Evolutionary conservation across 495 filamentous ascomycete genomes (phyloP).

Genomic region (Neurospora discreta): DNA sequence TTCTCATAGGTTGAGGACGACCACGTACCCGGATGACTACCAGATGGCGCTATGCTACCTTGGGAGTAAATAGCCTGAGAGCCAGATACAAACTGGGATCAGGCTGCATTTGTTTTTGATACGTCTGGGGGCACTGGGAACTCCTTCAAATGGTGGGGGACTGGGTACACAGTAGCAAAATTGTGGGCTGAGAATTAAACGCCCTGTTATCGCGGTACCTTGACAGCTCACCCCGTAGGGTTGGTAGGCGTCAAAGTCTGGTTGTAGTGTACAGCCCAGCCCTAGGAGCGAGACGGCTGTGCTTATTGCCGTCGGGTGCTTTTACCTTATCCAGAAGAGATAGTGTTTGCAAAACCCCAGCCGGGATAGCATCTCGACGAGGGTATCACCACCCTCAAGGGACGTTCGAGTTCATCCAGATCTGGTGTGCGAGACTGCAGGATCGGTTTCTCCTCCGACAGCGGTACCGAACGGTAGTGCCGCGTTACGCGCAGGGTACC

Average conservation of each 20-base stretch:
- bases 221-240: background rate
- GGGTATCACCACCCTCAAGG: background rate
- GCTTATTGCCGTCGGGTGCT: background rate
- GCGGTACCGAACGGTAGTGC: background rate
- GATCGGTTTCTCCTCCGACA: background rate
- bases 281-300: background rate
- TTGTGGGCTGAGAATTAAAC: background rate
- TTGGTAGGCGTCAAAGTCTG: background rate
- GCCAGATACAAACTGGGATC: background rate
- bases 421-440: background rate
- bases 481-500: background rate
- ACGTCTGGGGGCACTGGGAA: background rate
- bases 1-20: background rate
- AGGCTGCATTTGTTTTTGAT: background rate
- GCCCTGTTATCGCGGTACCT: background rate
- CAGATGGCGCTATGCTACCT: background rate
- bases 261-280: background rate
- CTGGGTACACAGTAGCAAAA: background rate
- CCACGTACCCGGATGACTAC: background rate
- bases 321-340: background rate
- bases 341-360: background rate
- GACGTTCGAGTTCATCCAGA: background rate
- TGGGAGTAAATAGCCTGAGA: background rate
- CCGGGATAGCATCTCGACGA: background rate
- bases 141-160: background rate